Percentiles rank a stretch among this genome's conserved stretches.
Conservation (phyloP, 2,329 filamentous ascomycete species). For the Ascochyta viciae-villosae region DNA sequence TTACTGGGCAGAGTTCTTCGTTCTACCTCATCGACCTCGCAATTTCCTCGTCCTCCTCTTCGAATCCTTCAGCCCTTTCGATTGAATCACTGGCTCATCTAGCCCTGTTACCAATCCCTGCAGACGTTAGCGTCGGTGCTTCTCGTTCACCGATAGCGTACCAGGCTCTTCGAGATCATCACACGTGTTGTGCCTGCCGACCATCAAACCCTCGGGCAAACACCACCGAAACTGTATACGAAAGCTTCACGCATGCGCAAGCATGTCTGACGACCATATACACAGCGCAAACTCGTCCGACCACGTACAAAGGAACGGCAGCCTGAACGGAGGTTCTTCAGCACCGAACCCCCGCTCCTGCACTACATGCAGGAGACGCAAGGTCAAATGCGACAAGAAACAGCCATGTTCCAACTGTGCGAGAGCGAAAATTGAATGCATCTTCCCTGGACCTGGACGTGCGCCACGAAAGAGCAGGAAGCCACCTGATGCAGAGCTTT, state of each 20-base stretch:
- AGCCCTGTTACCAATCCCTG: conserved; percentile 11
- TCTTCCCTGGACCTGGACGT: conserved; percentile 76
- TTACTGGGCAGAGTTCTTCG: background rate
- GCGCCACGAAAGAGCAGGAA: conserved; percentile 73
- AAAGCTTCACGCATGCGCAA: background rate
- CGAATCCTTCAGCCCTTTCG: conserved; percentile 1
- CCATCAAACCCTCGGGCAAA: background rate
- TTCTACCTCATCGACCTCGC: background rate
- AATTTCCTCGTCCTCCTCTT: background rate
- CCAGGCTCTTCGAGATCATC: conserved; percentile 7
- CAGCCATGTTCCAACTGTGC: conserved; percentile 79
- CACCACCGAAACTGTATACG: background rate
- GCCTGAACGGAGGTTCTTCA: conserved; percentile 22
- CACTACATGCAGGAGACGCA: conserved; percentile 55
- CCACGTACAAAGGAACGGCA: conserved; percentile 29
- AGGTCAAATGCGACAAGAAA: conserved; percentile 80
- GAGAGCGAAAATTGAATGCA: conserved; percentile 72
- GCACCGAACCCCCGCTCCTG: conserved; percentile 42
- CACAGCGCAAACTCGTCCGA: conserved; percentile 26
- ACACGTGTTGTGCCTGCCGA: conserved; percentile 4
- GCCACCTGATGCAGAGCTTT: conserved; percentile 72
- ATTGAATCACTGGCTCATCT: conserved; percentile 3
- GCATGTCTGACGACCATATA: conserved; percentile 37
- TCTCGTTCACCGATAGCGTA: conserved; percentile 13
- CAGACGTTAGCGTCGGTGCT: conserved; percentile 15